Percentiles rank a stretch among this genome's conserved stretches.
Conservation (phyloP, 2,329 filamentous ascomycete genomes). For the Botrytis deweyae region DNA sequence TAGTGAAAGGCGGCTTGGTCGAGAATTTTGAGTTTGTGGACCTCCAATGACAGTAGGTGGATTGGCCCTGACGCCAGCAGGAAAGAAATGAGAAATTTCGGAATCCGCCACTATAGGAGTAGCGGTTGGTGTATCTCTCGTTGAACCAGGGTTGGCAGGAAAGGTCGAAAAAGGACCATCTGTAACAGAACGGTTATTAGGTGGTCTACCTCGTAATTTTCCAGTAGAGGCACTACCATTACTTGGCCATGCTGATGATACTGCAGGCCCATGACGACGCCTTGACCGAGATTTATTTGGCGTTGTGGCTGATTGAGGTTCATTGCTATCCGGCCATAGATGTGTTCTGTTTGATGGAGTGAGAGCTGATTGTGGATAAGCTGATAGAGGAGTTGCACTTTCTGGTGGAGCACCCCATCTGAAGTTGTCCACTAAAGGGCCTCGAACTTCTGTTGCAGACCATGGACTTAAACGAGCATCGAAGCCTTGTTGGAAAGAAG, state of each 20-base stretch:
- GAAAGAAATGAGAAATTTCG: conserved; percentile 40
- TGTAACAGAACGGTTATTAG: conserved; percentile 65
- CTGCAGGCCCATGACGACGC: conserved; percentile 76
- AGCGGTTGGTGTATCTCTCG: conserved; percentile 44
- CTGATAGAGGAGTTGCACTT: conserved; percentile 61
- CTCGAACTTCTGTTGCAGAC: conserved; percentile 35
- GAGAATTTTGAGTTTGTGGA: conserved; percentile 29
- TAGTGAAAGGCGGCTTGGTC: conserved; percentile 55
- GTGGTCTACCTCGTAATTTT: conserved; percentile 77
- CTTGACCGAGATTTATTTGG: conserved; percentile 57
- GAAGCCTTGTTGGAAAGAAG: conserved; percentile 32
- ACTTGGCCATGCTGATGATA: conserved; percentile 86
- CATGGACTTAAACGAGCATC: conserved; percentile 33
- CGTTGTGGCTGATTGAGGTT: conserved; percentile 73
- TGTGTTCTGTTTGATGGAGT: conserved; percentile 57
- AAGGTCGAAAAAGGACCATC: conserved; percentile 71
- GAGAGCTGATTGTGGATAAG: conserved; percentile 76
- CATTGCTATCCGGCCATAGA: conserved; percentile 48
- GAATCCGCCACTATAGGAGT: conserved; percentile 47
- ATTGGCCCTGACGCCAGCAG: conserved; percentile 26
- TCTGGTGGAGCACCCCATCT: conserved; percentile 45
- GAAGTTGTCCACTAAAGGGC: conserved; percentile 34
- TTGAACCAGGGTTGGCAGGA: conserved; percentile 56
- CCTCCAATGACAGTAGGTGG: conserved; percentile 25
- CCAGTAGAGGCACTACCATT: conserved; percentile 60